These are phyloP conservation scores for Aspergillus campestris DNA, from an alignment of 495 filamentous ascomycete species.

Conservation along the genomic window DNA sequence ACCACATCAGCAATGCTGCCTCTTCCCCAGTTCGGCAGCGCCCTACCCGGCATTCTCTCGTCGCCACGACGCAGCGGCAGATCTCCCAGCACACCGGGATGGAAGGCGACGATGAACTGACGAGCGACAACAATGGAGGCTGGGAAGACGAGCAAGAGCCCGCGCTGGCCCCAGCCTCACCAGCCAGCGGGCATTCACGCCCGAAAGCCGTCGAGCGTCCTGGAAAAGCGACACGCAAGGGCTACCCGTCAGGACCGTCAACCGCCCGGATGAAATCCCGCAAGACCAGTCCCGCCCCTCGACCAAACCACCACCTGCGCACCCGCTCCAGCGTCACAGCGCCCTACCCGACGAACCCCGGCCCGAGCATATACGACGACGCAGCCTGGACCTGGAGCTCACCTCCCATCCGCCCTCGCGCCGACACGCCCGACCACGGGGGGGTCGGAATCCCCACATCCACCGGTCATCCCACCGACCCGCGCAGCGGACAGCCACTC, in stretches of 20 bases:
- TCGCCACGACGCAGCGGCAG: slow-evolving; percentile 24
- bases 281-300: slow-evolving; percentile 30
- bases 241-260: slow-evolving; percentile 39
- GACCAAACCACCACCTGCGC: slow-evolving; percentile 34
- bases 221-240: slow-evolving; percentile 28
- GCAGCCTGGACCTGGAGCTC: slow-evolving; percentile 30
- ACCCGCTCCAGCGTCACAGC: slow-evolving; percentile 73
- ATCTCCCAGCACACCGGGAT: slow-evolving; percentile 57
- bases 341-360: slow-evolving; percentile 45
- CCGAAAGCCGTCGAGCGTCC: slow-evolving; percentile 3
- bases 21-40: slow-evolving; percentile 25
- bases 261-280: slow-evolving; percentile 32
- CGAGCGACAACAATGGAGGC: slow-evolving; percentile 67
- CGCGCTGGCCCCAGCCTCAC: slow-evolving; percentile 27
- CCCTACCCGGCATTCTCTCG: slow-evolving; percentile 13
- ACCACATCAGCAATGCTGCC: slow-evolving; percentile 23
- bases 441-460: too few relatives aligned
- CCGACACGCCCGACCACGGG: too few relatives aligned
- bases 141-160: slow-evolving; percentile 21
- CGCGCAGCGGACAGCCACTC: too few relatives aligned
- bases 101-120: slow-evolving; percentile 83
- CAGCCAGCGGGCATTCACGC: slow-evolving; percentile 6
- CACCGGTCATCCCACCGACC: too few relatives aligned
- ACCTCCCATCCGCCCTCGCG: slow-evolving; percentile 13
- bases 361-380: slow-evolving; percentile 42